Conservation (phyloP, 345 rosid species). For the Brassica incana region DNA sequence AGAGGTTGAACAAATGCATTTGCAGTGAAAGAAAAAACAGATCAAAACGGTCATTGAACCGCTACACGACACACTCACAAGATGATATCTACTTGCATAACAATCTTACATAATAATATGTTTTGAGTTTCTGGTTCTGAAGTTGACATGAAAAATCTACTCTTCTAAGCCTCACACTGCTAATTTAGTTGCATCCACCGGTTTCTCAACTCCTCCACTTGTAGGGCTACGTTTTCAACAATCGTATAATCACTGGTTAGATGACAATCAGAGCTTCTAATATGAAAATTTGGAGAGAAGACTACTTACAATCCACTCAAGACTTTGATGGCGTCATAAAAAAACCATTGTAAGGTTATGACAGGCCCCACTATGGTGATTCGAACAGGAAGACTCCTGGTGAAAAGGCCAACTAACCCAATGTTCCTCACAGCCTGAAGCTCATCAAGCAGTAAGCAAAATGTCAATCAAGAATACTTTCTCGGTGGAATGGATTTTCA, state of each 20-base stretch:
- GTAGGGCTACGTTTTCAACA: slow-evolving; percentile 35
- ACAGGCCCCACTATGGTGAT: slow-evolving; percentile 63
- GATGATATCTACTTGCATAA: slow-evolving; percentile 9
- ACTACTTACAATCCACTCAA: slow-evolving; percentile 60
- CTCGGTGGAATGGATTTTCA: background rate
- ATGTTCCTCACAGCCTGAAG: slow-evolving; percentile 59
- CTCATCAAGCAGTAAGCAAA: slow-evolving; percentile 13
- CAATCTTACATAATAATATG: slow-evolving; percentile 7
- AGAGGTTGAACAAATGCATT: background rate
- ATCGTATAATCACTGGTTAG: slow-evolving; percentile 7
- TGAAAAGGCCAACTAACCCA: slow-evolving; percentile 57
- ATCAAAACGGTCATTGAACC: slow-evolving; percentile 9
- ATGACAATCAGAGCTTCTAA: background rate
- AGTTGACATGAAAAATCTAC: slow-evolving; percentile 2
- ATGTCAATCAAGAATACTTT: background rate
- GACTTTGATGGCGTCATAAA: slow-evolving; percentile 59
- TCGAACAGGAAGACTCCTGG: slow-evolving; percentile 63
- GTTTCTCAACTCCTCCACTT: slow-evolving; percentile 39
- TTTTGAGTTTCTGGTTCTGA: slow-evolving; percentile 7
- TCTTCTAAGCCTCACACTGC: slow-evolving; percentile 26
- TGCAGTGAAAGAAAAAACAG: background rate
- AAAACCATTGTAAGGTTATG: slow-evolving; percentile 62
- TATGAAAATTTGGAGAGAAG: background rate
- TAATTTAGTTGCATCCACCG: slow-evolving; percentile 26
- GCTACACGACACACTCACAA: background rate